Evolutionary conservation across 192 early-diverging fungal genomes (phyloP).

Genomic region (Coemansia sp.): DNA sequence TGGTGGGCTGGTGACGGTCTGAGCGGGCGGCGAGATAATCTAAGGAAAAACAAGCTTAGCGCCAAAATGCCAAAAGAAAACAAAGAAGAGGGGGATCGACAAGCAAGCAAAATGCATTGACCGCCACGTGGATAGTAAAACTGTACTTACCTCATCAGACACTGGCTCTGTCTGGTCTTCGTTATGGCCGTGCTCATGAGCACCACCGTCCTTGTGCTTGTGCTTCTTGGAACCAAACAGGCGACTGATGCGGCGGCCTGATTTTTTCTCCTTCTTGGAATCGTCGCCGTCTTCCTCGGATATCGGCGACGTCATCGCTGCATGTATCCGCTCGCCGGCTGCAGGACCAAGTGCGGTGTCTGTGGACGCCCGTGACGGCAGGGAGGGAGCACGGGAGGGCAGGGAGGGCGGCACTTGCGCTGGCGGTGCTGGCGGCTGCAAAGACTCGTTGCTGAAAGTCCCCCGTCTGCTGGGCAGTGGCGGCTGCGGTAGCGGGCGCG

Average conservation of each 20-base stretch:
- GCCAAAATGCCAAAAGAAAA: neutral
- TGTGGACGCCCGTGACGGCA: conserved; percentile 26
- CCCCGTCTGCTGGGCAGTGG: conserved; percentile 15
- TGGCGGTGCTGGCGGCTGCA: conserved; percentile 3
- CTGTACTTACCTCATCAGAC: conserved; percentile 19
- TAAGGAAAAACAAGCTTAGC: too few relatives aligned
- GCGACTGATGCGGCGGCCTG: conserved; percentile 44
- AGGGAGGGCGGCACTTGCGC: conserved; percentile 14
- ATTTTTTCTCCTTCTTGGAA: conserved; percentile 44
- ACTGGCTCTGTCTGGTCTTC: neutral
- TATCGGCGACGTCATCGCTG: conserved; percentile 6
- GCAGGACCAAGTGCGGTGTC: conserved; percentile 1
- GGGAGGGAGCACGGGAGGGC: conserved; percentile 29
- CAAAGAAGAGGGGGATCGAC: neutral
- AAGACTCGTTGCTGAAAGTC: neutral
- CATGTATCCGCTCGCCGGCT: conserved; percentile 3
- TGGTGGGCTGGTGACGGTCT: neutral
- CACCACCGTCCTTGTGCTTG: conserved; percentile 28
- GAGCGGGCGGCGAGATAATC: too few relatives aligned
- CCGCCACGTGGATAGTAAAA: conserved; percentile 5
- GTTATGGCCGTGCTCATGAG: neutral
- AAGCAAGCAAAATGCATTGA: neutral
- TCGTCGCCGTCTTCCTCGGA: conserved; percentile 23
- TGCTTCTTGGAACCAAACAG: conserved; percentile 46
- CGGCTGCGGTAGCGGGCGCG: conserved; percentile 38